Conservation (phyloP, 768 basidiomycete genomes). For the Dictyophora rubrovolvata region DNA sequence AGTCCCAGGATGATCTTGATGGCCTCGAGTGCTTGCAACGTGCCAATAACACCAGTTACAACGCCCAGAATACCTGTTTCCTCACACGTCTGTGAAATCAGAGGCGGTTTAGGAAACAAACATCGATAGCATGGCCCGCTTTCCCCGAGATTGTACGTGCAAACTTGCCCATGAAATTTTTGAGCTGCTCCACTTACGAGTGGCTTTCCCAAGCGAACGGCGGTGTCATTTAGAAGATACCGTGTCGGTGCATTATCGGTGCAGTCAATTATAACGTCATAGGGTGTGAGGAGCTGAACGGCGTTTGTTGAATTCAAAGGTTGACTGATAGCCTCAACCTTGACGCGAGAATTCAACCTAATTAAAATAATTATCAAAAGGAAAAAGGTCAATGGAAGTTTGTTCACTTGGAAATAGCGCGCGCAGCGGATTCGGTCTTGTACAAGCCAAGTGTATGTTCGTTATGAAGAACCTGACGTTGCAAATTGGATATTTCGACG, state of each 20-base stretch:
- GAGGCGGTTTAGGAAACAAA: constrained; percentile 30
- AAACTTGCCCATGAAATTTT: constrained; percentile 16
- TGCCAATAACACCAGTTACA: constrained; percentile 31
- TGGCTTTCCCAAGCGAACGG: constrained; percentile 23
- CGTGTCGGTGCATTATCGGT: constrained; percentile 37
- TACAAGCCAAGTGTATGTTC: constrained; percentile 22
- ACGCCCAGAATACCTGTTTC: constrained; percentile 32
- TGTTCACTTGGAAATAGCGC: constrained; percentile 23
- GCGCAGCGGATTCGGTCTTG: constrained; percentile 31
- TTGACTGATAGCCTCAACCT: constrained; percentile 19
- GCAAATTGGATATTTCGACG: constrained; percentile 34
- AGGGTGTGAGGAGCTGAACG: constrained; percentile 17
- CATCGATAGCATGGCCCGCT: constrained; percentile 36
- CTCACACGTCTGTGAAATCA: constrained; percentile 23
- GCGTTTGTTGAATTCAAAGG: constrained; percentile 21
- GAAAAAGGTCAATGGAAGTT: neutral
- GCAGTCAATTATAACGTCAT: constrained; percentile 33
- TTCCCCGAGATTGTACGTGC: constrained; percentile 17
- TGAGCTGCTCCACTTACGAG: constrained; percentile 35
- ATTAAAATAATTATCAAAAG: neutral
- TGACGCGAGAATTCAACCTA: constrained; percentile 31
- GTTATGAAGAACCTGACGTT: constrained; percentile 36
- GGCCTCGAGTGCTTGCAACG: constrained; percentile 31
- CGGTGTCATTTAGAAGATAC: constrained; percentile 32
- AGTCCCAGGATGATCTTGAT: constrained; percentile 27